Conservation (phyloP, 352 stramenopile species). For the Globisporangium lucens region DNA sequence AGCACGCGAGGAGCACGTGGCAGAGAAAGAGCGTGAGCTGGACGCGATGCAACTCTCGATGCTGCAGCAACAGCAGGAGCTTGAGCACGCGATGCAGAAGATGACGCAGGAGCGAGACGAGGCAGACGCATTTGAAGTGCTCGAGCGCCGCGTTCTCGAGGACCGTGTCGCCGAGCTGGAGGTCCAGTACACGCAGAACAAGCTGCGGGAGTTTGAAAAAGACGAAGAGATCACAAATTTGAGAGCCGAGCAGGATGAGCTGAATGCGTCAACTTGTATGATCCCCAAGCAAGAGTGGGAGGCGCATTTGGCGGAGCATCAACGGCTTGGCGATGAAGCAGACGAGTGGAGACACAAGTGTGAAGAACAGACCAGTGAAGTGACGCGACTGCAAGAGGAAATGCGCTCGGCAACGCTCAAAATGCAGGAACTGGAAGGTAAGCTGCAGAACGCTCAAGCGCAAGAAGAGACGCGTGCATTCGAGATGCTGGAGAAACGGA, state of each 20-base stretch:
- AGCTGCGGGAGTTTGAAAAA: slow-evolving; percentile 35
- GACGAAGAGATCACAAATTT: slow-evolving; percentile 36
- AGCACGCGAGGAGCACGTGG: slow-evolving; percentile 7
- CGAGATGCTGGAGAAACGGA: slow-evolving; percentile 19
- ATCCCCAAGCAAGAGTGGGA: slow-evolving; percentile 26
- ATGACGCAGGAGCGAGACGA: slow-evolving; percentile 19
- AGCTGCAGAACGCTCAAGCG: slow-evolving; percentile 20
- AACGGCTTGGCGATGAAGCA: slow-evolving; percentile 20
- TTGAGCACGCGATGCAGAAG: slow-evolving; percentile 18
- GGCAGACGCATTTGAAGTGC: slow-evolving; percentile 36
- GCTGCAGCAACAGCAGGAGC: slow-evolving; percentile 19
- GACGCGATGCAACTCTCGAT: slow-evolving; percentile 3
- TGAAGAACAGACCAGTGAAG: slow-evolving; percentile 15
- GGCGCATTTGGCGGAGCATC: slow-evolving; percentile 21
- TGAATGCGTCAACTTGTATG: slow-evolving; percentile 23
- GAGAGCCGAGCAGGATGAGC: slow-evolving; percentile 27
- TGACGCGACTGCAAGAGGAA: slow-evolving; percentile 26
- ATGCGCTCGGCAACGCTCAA: slow-evolving; percentile 21
- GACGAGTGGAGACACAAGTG: slow-evolving; percentile 19
- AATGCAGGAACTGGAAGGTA: slow-evolving; percentile 28
- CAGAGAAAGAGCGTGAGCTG: background rate
- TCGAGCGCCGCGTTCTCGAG: slow-evolving; percentile 49
- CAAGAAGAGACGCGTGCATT: slow-evolving; percentile 23
- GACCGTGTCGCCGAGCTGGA: slow-evolving; percentile 54
- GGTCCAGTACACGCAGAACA: slow-evolving; percentile 42